Evolutionary conservation across 1,284 basidiomycete species (phyloP), one percentile per base, ranked within the genome.

Genomic region (Sanghuangporus baumii): DNA sequence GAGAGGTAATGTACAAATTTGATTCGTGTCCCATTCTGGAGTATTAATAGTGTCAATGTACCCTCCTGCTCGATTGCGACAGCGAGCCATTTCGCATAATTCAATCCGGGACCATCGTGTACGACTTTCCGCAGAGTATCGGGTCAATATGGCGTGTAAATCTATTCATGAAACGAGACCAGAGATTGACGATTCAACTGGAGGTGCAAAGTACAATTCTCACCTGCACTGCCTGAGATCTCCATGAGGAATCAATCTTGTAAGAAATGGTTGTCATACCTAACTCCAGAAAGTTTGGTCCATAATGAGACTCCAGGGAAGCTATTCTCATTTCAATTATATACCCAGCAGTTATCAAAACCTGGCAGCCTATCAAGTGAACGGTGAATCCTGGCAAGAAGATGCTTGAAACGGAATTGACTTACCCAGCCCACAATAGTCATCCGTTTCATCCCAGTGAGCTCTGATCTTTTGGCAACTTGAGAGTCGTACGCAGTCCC

Each of bases 1-100:
- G n/a, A 23, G 11, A 14, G 51, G 14, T 6, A 47, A 55, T 51
- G 54, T 46, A 69, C 75, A 80, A 47, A 82, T 80, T 63, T 79
- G 77, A 66, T 80, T 68, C 3, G 79, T 69, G 4, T 73, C 72
- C 68, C 77, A n/a, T n/a, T 79, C 72, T 2, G 77, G 79, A 59
- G 81, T 77, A 70, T 81, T 81, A 60, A 82, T 79, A 6, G 74
- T 80, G 66, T 80, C 81, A 26, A 83, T 80, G 54, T 74, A 71
- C 5, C 76, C 67, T 83, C 77, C 56, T 77, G 78, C 68, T 83
- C 81, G 40, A 83, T 74, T 16, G 80, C 81, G 16, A 82, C 63
- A 60, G 79, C 81, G 2, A 77, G 77, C 63, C 79, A 75, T 57
- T 78, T 70, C 6, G 71, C 69, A 67, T 82, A 80, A 26, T 69